Conservation (phyloP, 352 stramenopile species). For the Globisporangium rhizosaccharum region DNA sequence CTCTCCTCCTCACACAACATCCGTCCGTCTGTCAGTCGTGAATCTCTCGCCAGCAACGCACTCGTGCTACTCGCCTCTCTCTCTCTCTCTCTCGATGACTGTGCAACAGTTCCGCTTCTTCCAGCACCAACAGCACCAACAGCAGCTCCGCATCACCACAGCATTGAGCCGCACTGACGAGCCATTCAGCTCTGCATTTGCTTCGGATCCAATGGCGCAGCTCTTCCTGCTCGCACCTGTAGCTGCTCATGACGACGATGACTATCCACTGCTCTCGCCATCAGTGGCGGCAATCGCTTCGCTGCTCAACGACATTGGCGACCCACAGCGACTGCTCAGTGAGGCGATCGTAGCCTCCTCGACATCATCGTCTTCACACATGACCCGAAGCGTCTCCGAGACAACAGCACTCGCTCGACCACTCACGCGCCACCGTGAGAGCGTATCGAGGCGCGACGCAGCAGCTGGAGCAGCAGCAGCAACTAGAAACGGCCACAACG, state of each 20-base stretch:
- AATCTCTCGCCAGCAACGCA: too few species aligned
- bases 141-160: not conserved
- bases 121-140: not conserved
- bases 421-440: not conserved
- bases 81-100: too few species aligned
- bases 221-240: not conserved
- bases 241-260: not conserved
- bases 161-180: not conserved
- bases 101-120: too few species aligned
- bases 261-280: not conserved
- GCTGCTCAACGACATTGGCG: constrained; percentile 5
- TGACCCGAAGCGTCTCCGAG: not conserved
- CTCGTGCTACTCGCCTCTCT: too few species aligned
- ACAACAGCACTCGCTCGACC: not conserved
- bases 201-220: not conserved
- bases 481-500: too few species aligned
- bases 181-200: not conserved
- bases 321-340: constrained; percentile 2
- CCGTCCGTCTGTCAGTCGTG: too few species aligned
- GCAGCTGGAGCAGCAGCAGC: too few species aligned
- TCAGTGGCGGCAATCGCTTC: not conserved
- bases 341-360: not conserved
- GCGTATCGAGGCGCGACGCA: too few species aligned
- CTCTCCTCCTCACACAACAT: too few species aligned
- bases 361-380: too few species aligned